These are phyloP conservation scores for Sphagnum tenellum DNA, from an alignment of 225 moss, liverwort and hornwort genomes.

Conservation along the genomic window DNA sequence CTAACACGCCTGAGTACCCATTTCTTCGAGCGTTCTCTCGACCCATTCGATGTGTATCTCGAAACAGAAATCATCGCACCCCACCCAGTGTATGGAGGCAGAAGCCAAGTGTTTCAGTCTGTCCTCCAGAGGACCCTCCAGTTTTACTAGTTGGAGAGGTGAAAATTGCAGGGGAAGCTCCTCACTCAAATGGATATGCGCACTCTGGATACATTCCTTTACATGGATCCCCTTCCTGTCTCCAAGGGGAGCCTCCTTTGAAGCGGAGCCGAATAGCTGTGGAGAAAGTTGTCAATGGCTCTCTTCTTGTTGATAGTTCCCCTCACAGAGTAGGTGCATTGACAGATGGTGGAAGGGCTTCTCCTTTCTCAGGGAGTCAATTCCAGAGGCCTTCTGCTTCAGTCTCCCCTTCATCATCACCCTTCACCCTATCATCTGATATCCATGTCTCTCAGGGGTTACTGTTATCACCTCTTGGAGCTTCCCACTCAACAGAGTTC, in stretches of 20 bases:
- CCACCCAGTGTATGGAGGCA: slow-evolving; percentile 73
- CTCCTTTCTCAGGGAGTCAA: slow-evolving; percentile 33
- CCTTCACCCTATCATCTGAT: slow-evolving; percentile 37
- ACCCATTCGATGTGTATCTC: slow-evolving; percentile 92
- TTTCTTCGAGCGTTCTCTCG: slow-evolving; percentile 88
- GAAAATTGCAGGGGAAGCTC: slow-evolving; percentile 45
- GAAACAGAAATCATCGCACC: slow-evolving; percentile 85
- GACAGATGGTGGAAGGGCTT: slow-evolving; percentile 28
- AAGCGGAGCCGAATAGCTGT: slow-evolving; percentile 49
- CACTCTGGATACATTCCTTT: slow-evolving; percentile 24
- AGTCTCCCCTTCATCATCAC: slow-evolving; percentile 29
- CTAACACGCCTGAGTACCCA: slow-evolving; percentile 78
- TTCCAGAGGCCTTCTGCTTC: slow-evolving; percentile 41
- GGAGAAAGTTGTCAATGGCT: slow-evolving; percentile 34
- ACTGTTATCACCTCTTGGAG: neutral
- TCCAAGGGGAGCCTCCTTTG: slow-evolving; percentile 39
- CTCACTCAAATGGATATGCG: slow-evolving; percentile 38
- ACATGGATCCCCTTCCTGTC: slow-evolving; percentile 36
- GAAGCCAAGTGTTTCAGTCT: slow-evolving; percentile 35
- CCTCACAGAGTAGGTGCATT: slow-evolving; percentile 33
- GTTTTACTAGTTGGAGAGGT: slow-evolving; percentile 60
- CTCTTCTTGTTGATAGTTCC: slow-evolving; percentile 29
- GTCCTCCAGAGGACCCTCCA: slow-evolving; percentile 45
- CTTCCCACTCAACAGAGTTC: too few relatives aligned
- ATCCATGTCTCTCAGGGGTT: slow-evolving; percentile 28